These are phyloP conservation scores for Holtermanniella nyarrowii DNA, from an alignment of 768 basidiomycete species.

Conservation along the genomic window DNA sequence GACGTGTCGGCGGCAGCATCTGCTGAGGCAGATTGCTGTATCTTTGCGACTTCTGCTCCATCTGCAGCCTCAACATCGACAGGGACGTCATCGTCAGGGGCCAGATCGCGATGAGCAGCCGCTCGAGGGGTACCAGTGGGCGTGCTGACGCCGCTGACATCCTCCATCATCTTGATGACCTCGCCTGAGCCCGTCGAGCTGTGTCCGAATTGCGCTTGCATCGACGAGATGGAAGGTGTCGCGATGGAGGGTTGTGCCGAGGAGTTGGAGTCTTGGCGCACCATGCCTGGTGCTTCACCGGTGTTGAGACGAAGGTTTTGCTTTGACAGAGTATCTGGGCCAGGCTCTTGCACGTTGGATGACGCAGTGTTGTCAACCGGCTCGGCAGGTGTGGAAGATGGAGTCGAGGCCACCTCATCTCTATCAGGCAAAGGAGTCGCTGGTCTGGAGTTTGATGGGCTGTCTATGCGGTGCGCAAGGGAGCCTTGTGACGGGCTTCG, in stretches of 20 bases:
- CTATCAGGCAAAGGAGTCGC: constrained; percentile 26
- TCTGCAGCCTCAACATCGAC: constrained; percentile 11
- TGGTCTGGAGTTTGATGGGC: constrained; percentile 20
- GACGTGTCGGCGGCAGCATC: too few species aligned
- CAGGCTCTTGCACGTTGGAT: constrained; percentile 19
- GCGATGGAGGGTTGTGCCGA: constrained; percentile 1
- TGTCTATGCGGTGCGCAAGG: constrained; percentile 7
- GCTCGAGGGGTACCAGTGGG: constrained; percentile 29
- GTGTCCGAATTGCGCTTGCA: constrained; percentile 3
- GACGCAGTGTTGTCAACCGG: constrained; percentile 18
- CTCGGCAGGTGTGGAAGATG: constrained; percentile 31
- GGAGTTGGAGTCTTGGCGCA: constrained; percentile 6
- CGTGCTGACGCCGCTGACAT: constrained; percentile 29
- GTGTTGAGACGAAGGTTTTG: constrained; percentile 6
- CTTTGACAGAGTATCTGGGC: constrained; percentile 1
- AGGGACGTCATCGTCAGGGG: constrained; percentile 11
- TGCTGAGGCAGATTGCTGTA: too few species aligned
- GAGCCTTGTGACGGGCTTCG: constrained; percentile 4
- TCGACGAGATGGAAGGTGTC: constrained; percentile 11
- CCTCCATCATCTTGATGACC: constrained; percentile 20
- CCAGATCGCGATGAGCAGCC: constrained; percentile 14
- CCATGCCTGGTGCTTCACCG: constrained; percentile 1
- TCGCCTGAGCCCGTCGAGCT: constrained; percentile 15
- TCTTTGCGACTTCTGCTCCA: too few species aligned
- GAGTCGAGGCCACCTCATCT: constrained; percentile 24